Percentiles rank a stretch among this genome's conserved stretches.
These are phyloP conservation scores for Cadophora luteo-olivacea DNA, from an alignment of 2,329 filamentous ascomycete species.

Conservation along the genomic window DNA sequence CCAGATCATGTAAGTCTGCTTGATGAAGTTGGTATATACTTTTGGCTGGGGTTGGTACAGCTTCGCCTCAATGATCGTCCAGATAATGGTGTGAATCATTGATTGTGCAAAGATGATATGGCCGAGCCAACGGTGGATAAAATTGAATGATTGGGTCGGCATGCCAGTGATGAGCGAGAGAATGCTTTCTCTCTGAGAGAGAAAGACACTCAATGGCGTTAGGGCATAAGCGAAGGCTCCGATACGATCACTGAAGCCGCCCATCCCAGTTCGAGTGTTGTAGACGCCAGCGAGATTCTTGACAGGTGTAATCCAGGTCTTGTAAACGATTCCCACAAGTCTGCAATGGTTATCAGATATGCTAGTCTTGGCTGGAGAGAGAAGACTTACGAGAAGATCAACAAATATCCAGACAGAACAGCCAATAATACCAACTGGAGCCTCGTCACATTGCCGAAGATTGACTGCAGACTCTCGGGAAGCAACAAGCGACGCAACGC, in stretches of 20 bases:
- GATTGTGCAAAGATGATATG: slow-evolving; percentile 75
- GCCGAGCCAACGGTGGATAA: slow-evolving; percentile 78
- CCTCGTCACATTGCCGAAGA: slow-evolving; percentile 73
- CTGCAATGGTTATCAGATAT: slow-evolving; percentile 34
- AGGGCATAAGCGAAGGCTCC: slow-evolving; percentile 76
- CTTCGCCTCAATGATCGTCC: slow-evolving; percentile 69
- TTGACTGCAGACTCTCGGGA: slow-evolving; percentile 59
- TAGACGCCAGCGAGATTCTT: slow-evolving; percentile 56
- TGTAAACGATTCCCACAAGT: slow-evolving; percentile 71
- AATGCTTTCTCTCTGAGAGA: slow-evolving; percentile 73
- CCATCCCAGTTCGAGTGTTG: slow-evolving; percentile 70
- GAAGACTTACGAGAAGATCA: slow-evolving; percentile 62
- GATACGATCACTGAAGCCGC: slow-evolving; percentile 72
- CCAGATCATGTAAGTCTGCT: slow-evolving; percentile 74
- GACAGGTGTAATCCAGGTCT: slow-evolving; percentile 73
- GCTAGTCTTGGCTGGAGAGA: background rate
- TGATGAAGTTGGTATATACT: slow-evolving; percentile 62
- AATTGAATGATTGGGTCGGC: slow-evolving; percentile 79
- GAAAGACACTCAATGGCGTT: slow-evolving; percentile 71
- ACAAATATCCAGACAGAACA: slow-evolving; percentile 65
- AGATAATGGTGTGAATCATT: slow-evolving; percentile 72
- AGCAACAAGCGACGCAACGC: slow-evolving; percentile 56
- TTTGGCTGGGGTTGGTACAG: slow-evolving; percentile 76
- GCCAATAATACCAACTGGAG: slow-evolving; percentile 69
- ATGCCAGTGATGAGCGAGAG: slow-evolving; percentile 74